Percentiles rank a stretch among this genome's conserved stretches.
Evolutionary conservation across 352 stramenopile genomes (phyloP).

Genomic region (Phytophthora quininea): DNA sequence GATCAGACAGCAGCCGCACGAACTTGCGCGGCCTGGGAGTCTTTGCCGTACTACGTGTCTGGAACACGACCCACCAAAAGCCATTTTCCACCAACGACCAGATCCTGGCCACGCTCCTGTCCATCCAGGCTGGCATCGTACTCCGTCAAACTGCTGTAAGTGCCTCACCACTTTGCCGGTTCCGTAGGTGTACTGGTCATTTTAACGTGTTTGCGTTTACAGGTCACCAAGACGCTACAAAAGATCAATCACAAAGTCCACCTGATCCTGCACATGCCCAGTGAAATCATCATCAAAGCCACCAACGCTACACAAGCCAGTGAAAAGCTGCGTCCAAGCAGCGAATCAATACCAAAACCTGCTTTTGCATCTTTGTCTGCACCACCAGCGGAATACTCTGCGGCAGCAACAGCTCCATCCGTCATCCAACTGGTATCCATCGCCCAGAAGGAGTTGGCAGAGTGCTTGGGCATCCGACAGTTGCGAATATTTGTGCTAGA

Average conservation of each 20-base stretch:
- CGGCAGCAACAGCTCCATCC: conserved; percentile 17
- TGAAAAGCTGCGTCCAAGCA: neutral
- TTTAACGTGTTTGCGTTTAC: neutral
- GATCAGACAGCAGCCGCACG: conserved; percentile 6
- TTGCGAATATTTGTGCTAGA: conserved; percentile 72
- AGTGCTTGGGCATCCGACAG: conserved; percentile 71
- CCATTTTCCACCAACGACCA: conserved; percentile 78
- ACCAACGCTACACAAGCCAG: neutral
- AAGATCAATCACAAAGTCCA: conserved; percentile 67
- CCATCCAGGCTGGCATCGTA: conserved; percentile 63
- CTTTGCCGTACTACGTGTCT: conserved; percentile 68
- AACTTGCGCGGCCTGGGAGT: conserved; percentile 41
- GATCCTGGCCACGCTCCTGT: conserved; percentile 63
- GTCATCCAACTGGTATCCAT: conserved; percentile 58
- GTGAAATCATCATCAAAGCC: conserved; percentile 48
- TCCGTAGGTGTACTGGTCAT: neutral
- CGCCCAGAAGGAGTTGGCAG: conserved; percentile 58
- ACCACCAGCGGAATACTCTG: conserved; percentile 2
- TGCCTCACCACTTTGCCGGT: neutral
- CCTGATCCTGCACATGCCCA: conserved; percentile 52
- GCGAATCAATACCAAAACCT: neutral
- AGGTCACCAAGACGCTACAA: conserved; percentile 53
- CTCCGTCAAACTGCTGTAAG: conserved; percentile 53
- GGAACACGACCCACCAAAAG: conserved; percentile 78
- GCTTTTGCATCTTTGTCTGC: neutral